A percentile compares a stretch with the other conserved stretches of the same genome.
phyloP scores from a whole-genome alignment of 1,284 basidiomycete species.

The Hymenochaete sp. region DNA sequence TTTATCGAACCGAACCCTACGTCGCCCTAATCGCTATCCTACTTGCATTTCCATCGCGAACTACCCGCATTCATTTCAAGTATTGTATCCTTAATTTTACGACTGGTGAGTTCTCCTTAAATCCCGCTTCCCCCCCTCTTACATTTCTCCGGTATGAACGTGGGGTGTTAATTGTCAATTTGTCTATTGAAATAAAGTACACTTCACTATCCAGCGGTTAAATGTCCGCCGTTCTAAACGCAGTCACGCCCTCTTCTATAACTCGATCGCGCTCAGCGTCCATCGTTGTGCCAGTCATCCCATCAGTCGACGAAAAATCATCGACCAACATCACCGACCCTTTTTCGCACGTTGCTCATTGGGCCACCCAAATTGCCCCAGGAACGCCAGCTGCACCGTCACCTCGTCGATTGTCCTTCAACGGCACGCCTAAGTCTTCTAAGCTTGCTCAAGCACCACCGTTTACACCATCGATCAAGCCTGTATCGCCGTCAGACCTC shows the following conservation, averaged over 20 bases:
- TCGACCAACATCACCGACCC: conserved; percentile 19
- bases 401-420: conserved; percentile 25
- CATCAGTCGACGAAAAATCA: background rate
- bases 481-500: conserved; percentile 38
- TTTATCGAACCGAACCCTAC: too few relatives aligned
- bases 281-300: background rate
- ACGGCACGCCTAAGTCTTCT: conserved; percentile 23
- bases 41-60: too few relatives aligned
- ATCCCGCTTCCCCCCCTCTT: too few relatives aligned
- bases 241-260: background rate
- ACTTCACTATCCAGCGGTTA: conserved; percentile 7
- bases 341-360: conserved; percentile 35
- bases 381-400: conserved; percentile 48
- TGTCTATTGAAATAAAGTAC: conserved; percentile 7
- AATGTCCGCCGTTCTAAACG: conserved; percentile 2
- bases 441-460: conserved; percentile 24
- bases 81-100: too few relatives aligned
- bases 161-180: too few relatives aligned
- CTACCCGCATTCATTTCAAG: too few relatives aligned
- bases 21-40: too few relatives aligned
- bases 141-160: too few relatives aligned
- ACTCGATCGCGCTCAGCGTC: conserved; percentile 12
- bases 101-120: too few relatives aligned
- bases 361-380: conserved; percentile 56
- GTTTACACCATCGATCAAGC: conserved; percentile 16